Evolutionary conservation across 2,329 filamentous ascomycete genomes (phyloP), one percentile per base, ranked within the genome.

Genomic region (Metarhizium brunneum): DNA sequence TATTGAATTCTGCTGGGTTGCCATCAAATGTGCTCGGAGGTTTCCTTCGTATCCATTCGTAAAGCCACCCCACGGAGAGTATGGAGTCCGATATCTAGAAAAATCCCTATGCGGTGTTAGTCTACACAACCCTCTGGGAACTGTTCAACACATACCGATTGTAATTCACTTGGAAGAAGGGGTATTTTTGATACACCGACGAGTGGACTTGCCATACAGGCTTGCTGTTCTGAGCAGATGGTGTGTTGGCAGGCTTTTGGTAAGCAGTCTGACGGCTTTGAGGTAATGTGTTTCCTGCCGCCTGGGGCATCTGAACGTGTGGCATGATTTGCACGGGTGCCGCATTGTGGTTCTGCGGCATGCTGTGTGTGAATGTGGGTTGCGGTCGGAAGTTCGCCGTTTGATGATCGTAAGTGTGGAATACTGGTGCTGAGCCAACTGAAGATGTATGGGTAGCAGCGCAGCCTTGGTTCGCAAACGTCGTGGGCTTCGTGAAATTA

Each of bases 41-140:
- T 77, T 77, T 20, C 78, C 79, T 65, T 83, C 79, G 56, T 84
- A 83, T 4, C 80, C 81, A 58, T 85, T 85, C 38, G 78, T 82
- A 61, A 84, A 84, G 0, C 81, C 82, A 29, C 79, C 77, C 69
- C 71, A 75, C 2, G 74, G 71, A 16, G 78, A 75, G 63, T 85
- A 86, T 1, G 83, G 83, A 4, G 80, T 83, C 52, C 79, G 76
- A 57, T 86, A 85, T 54, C 77, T 77, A 7, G 76, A 73, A 6
- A 78, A 71, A 57, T 81, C 78, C 68, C 79, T 81, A 35, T 30
- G 13, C 50, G 8, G 51, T 45, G 42, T 67, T 59, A 69, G 58
- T 47, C 58, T 47, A 45, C 13, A 14, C 11, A 8, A 38, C 7
- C 4, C 4, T 3, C 7, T 4, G 6, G 35, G n/a, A 14, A 35